phyloP scores from a whole-genome alignment of 139 green algal genomes.

The Gonium pectorale region DNA sequence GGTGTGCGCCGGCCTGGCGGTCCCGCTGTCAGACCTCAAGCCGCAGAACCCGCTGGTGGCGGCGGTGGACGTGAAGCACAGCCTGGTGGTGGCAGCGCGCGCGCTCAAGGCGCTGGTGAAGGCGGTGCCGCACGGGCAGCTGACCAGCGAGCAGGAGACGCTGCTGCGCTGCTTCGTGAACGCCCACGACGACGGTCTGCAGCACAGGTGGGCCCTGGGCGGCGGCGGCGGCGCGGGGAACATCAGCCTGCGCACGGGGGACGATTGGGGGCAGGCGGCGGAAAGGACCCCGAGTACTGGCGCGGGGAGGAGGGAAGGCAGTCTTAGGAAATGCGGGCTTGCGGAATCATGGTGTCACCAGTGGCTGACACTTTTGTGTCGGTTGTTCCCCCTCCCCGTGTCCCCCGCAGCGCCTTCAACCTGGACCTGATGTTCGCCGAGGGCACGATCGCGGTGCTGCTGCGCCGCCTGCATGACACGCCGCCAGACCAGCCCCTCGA shows the following conservation, averaged over 20 bases:
- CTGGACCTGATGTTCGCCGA: conserved; percentile 42
- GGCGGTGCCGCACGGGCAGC: conserved; percentile 9
- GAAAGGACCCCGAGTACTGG: no score
- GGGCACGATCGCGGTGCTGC: conserved; percentile 15
- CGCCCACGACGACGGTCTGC: conserved; percentile 38
- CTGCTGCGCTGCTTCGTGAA: conserved; percentile 42
- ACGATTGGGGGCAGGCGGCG: no score
- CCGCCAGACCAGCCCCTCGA: conserved; percentile 26
- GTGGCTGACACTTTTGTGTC: no score
- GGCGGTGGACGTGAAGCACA: conserved; percentile 27
- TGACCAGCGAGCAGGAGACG: conserved; percentile 30
- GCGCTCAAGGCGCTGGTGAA: conserved; percentile 36
- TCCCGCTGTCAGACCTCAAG: conserved; percentile 17
- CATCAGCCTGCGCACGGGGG: no score
- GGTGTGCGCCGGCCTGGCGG: conserved; percentile 38
- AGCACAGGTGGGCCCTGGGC: conserved; percentile 33
- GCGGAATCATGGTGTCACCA: no score
- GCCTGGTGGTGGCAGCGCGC: conserved; percentile 29
- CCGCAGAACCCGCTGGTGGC: conserved; percentile 28
- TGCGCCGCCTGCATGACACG: conserved; percentile 41
- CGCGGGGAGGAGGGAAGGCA: no score
- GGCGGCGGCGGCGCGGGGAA: no score
- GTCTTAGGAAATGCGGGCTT: no score
- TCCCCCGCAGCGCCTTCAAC: conserved; percentile 33
- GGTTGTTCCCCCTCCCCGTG: background rate